Conservation (phyloP, 495 filamentous ascomycete genomes). For the Penicillium cataractarum region DNA sequence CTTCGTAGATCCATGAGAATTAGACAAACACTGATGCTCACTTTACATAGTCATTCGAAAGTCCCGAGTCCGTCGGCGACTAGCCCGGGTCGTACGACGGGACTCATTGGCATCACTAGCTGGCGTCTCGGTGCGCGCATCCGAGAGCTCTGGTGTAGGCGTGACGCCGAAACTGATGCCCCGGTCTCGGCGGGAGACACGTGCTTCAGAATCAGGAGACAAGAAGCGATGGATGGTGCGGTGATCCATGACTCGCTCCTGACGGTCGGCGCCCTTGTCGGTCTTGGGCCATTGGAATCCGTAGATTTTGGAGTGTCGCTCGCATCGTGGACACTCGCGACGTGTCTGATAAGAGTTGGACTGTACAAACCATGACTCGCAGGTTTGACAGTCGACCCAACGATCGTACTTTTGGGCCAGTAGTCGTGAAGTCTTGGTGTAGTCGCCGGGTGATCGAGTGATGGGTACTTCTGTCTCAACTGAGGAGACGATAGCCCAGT, state of each 20-base stretch:
- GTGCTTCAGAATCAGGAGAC: conserved; percentile 64
- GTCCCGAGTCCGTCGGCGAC: conserved; percentile 37
- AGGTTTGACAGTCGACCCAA: conserved; percentile 87
- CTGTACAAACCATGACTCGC: conserved; percentile 80
- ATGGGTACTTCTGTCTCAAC: conserved; percentile 47
- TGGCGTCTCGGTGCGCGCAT: conserved; percentile 43
- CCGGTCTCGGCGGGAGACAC: conserved; percentile 52
- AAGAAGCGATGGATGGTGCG: conserved; percentile 72
- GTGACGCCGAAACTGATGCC: conserved; percentile 44
- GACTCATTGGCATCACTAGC: conserved; percentile 38
- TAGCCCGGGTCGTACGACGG: conserved; percentile 43
- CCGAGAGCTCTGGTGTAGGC: conserved; percentile 44
- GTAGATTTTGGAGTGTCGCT: conserved; percentile 93
- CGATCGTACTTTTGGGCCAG: conserved; percentile 73
- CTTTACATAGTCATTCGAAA: conserved; percentile 48
- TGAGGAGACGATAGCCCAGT: conserved; percentile 41
- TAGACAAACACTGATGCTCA: conserved; percentile 11
- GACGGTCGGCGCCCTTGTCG: conserved; percentile 76
- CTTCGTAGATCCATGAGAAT: conserved; percentile 4
- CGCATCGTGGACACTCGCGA: conserved; percentile 85
- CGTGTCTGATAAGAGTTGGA: conserved; percentile 83
- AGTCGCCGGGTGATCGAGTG: conserved; percentile 71
- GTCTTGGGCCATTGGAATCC: conserved; percentile 97
- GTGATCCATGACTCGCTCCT: conserved; percentile 76
- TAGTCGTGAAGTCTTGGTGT: conserved; percentile 71